These are phyloP conservation scores for Candida odintsovae DNA, from an alignment of 805 yeast genomes.

Conservation along the genomic window DNA sequence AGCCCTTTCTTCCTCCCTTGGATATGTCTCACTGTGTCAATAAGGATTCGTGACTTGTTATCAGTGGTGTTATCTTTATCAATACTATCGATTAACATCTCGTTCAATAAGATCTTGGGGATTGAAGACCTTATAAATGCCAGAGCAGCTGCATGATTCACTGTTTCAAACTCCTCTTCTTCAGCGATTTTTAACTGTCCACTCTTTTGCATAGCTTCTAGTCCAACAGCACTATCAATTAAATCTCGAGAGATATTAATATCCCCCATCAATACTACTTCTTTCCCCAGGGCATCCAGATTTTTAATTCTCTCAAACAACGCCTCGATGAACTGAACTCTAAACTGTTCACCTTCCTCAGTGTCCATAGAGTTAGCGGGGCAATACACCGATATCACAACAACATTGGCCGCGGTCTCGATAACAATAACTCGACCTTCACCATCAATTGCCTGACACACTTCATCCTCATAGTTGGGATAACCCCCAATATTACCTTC, in stretches of 20 bases:
- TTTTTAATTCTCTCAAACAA: constrained; percentile 58
- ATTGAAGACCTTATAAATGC: constrained; percentile 35
- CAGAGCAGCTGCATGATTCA: constrained; percentile 27
- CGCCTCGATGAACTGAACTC: constrained; percentile 51
- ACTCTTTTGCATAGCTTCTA: constrained; percentile 39
- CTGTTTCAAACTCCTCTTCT: constrained; percentile 28
- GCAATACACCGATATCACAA: constrained; percentile 69
- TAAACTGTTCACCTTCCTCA: constrained; percentile 55
- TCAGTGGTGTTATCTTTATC: constrained; percentile 14
- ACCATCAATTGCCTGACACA: constrained; percentile 50
- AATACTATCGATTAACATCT: constrained; percentile 32
- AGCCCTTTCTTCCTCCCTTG: constrained; percentile 56
- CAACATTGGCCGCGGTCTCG: constrained; percentile 60
- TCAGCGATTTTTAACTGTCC: constrained; percentile 25
- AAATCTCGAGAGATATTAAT: constrained; percentile 76
- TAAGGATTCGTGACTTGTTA: constrained; percentile 37
- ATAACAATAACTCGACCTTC: constrained; percentile 81
- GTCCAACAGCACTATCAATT: constrained; percentile 74
- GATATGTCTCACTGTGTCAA: constrained; percentile 52
- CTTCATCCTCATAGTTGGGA: constrained; percentile 34
- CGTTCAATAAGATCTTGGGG: constrained; percentile 41
- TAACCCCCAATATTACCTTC: constrained; percentile 64
- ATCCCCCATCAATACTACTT: constrained; percentile 83
- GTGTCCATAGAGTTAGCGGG: constrained; percentile 84
- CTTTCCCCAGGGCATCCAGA: constrained; percentile 51